phyloP scores from a whole-genome alignment of 2,329 filamentous ascomycete species.

The Pseudogymnoascus sp. region DNA sequence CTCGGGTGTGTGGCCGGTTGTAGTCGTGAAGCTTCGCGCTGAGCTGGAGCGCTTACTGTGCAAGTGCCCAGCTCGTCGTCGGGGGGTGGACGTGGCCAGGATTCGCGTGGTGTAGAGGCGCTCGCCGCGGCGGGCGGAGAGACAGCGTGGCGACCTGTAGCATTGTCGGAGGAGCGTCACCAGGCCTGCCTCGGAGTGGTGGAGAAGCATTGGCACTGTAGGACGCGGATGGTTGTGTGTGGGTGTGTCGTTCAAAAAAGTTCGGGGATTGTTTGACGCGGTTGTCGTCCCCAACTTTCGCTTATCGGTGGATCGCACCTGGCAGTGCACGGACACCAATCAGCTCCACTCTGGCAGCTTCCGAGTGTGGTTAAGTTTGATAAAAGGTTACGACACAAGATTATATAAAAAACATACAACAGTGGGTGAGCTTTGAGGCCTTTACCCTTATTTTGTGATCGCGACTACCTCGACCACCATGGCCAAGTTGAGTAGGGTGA shows the following conservation, averaged over 20 bases:
- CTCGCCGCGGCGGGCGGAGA: neutral
- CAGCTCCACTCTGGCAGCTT: neutral
- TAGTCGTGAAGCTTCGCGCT: neutral
- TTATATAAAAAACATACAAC: no score
- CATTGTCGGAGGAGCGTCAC: constrained; percentile 23
- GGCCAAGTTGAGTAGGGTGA: no score
- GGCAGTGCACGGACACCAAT: neutral
- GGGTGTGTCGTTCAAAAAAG: neutral
- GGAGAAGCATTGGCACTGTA: constrained; percentile 21
- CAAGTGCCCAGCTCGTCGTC: neutral
- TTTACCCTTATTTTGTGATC: no score
- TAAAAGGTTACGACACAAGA: no score
- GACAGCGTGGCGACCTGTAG: constrained; percentile 20
- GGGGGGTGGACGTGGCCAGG: neutral
- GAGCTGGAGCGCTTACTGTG: neutral
- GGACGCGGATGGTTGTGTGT: neutral
- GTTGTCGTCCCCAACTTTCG: neutral
- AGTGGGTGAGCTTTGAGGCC: no score
- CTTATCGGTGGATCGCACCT: neutral
- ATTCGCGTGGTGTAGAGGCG: neutral
- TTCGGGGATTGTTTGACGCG: neutral
- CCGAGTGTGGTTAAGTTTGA: no score
- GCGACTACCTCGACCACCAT: no score
- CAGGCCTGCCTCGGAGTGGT: constrained; percentile 21
- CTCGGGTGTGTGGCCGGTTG: neutral